Percentiles rank a stretch among this genome's conserved stretches.
Evolutionary conservation across 139 green algal genomes (phyloP).

Genomic region (Micromonas commoda): DNA sequence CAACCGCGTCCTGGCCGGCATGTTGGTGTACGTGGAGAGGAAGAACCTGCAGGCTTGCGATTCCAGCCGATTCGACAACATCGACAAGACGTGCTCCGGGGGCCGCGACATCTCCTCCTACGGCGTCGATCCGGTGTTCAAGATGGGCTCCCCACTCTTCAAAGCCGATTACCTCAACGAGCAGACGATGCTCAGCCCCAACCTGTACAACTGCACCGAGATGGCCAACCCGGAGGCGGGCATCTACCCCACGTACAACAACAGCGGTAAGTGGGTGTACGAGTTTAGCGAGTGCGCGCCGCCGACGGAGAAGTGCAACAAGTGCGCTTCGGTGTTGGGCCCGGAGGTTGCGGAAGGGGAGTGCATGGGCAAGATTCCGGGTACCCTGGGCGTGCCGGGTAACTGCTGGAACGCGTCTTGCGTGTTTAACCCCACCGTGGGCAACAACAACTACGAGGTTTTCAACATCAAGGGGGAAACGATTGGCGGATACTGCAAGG

Average conservation of each 20-base stretch:
- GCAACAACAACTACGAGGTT: constrained; percentile 37
- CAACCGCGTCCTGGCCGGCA: constrained; percentile 61
- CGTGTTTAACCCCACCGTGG: constrained; percentile 19
- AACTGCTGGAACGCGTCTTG: too few species aligned
- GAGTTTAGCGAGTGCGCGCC: not conserved
- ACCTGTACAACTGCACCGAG: constrained; percentile 66
- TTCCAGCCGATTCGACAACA: constrained; percentile 57
- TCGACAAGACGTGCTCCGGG: constrained; percentile 57
- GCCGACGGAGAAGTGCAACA: constrained; percentile 52
- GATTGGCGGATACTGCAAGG: constrained; percentile 66
- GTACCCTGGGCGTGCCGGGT: too few species aligned
- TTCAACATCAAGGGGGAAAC: constrained; percentile 6
- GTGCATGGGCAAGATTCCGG: too few species aligned
- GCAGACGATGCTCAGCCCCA: constrained; percentile 29
- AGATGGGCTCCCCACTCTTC: constrained; percentile 57
- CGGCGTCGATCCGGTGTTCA: constrained; percentile 74
- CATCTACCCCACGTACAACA: not conserved
- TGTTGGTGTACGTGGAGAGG: constrained; percentile 61
- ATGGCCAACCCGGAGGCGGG: constrained; percentile 23
- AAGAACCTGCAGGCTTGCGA: constrained; percentile 51
- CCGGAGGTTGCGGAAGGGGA: not conserved
- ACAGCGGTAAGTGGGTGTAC: too few species aligned
- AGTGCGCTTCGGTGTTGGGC: constrained; percentile 23
- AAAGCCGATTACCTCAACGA: constrained; percentile 57
- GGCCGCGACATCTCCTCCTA: constrained; percentile 36